These are phyloP conservation scores for Clavariopsis aquatica DNA, from an alignment of 495 filamentous ascomycete genomes.

Conservation along the genomic window DNA sequence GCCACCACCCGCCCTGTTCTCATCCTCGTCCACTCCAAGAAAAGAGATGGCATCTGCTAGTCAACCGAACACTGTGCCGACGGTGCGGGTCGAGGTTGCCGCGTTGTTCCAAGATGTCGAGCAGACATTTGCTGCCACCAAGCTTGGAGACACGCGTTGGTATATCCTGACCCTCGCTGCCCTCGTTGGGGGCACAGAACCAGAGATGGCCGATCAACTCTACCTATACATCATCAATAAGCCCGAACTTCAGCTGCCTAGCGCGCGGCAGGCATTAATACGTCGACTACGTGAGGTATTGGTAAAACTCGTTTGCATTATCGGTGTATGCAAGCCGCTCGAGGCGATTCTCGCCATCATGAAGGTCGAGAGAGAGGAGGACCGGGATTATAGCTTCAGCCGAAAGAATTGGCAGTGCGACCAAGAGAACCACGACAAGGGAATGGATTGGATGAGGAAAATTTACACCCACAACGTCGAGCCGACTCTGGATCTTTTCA, in stretches of 20 bases:
- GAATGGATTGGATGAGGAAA: conserved; percentile 52
- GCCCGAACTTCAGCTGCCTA: conserved; percentile 44
- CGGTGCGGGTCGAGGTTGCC: not conserved
- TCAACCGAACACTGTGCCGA: not conserved
- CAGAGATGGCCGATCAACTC: conserved; percentile 51
- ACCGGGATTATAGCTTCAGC: conserved; percentile 53
- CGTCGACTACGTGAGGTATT: conserved; percentile 57
- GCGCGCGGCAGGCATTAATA: conserved; percentile 50
- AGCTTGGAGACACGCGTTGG: conserved; percentile 10
- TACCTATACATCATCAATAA: conserved; percentile 54
- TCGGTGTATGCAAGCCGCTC: conserved; percentile 58
- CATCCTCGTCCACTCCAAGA: too few relatives aligned
- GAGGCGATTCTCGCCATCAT: conserved; percentile 53
- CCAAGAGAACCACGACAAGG: conserved; percentile 51
- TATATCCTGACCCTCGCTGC: conserved; percentile 40
- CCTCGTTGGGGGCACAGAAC: conserved; percentile 50
- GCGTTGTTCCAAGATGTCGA: conserved; percentile 19
- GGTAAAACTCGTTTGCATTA: conserved; percentile 53
- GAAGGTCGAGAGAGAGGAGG: conserved; percentile 52
- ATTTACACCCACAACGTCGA: conserved; percentile 47
- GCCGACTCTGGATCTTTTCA: conserved; percentile 48
- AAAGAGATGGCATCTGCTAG: not conserved
- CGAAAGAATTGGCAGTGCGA: conserved; percentile 50
- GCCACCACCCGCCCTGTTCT: too few relatives aligned
- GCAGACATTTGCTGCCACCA: conserved; percentile 3